Base-by-base conservation (phyloP, 164 flowering plant genomes). In the Berberis thunbergii region DNA sequence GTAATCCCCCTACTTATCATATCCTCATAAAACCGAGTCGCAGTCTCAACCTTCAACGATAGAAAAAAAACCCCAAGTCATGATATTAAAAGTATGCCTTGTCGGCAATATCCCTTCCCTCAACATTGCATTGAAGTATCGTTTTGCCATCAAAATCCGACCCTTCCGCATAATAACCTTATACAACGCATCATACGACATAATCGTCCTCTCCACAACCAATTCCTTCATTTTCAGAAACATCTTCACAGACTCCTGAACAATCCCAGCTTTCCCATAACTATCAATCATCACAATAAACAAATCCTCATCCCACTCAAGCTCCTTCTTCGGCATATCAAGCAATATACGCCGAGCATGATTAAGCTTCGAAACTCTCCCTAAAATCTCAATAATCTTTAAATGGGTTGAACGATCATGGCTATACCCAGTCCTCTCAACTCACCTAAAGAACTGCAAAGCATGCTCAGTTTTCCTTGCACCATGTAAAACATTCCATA, bases 61-160 rank as follows among this genome's bases (percentile, higher is more conserved):
- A 88, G 73, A 63, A 86, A 86, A 26, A 26, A 77, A 87, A 86
- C 3, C 98, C 98, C 95, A 97, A 89, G 91, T 69, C 85, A 94
- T 65, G 8, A 86, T 38, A 77, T 89, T 94, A 61, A 77, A 94
- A 1, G 96, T 94, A 59, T 85, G 88, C 43, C 73, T 50, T 12
- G 91, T 89, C 0, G 99, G 97, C 67, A 72, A 70, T 4, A 94
- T 80, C 43, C 94, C 97, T 45, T 89, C 93, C 43, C 64, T 71
- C 78, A 87, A 61, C 99, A 94, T 94, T 44, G 75, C 78, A 70
- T 94, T 94, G 64, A 81, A 94, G 55, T 82, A 83, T 74, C 97
- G 72, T 57, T 87, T 94, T 0, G 96, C 93, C 99, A 91, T 94
- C 82, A 85, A 75, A 78, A 76, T 82, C 50, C 99, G 69, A 3